Conservation (phyloP, 345 rosid genomes). For the Gossypium herbaceum region DNA sequence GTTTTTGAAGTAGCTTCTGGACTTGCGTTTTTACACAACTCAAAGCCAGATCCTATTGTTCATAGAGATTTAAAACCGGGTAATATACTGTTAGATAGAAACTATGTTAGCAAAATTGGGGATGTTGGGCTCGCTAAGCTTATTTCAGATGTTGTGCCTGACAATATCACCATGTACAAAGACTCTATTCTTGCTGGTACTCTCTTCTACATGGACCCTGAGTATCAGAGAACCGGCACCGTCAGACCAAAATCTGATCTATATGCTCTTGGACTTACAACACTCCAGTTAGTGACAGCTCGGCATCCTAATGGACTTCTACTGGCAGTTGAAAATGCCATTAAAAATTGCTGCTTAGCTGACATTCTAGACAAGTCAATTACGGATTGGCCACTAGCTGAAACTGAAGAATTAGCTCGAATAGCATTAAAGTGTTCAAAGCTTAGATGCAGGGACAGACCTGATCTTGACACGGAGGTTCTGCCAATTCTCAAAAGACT, state of each 20-base stretch:
- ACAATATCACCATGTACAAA: conserved; percentile 59
- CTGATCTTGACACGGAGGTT: conserved; percentile 73
- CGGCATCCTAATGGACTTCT: conserved; percentile 66
- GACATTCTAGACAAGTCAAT: conserved; percentile 56
- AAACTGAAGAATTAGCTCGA: conserved; percentile 61
- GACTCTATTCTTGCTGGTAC: conserved; percentile 74
- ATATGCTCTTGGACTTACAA: conserved; percentile 71
- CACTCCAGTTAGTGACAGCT: conserved; percentile 62
- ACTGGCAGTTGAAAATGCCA: conserved; percentile 52
- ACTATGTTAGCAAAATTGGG: conserved; percentile 77
- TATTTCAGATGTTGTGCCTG: conserved; percentile 65
- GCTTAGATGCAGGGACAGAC: conserved; percentile 88
- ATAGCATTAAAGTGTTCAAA: conserved; percentile 63
- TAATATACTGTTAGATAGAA: conserved; percentile 66
- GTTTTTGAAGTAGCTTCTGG: conserved; percentile 79
- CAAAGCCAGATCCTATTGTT: conserved; percentile 80
- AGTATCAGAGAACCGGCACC: conserved; percentile 83
- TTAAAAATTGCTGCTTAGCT: conserved; percentile 46
- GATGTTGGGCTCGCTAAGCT: conserved; percentile 91
- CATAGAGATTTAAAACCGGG: conserved; percentile 89
- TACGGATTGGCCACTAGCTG: conserved; percentile 69
- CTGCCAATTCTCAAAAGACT: conserved; percentile 68
- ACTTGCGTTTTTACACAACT: conserved; percentile 82
- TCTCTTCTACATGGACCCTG: conserved; percentile 83
- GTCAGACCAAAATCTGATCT: conserved; percentile 86